Evolutionary conservation across 2,329 filamentous ascomycete species (phyloP), one percentile per base, ranked within the genome.

Genomic region (Hypomyces rosellus): DNA sequence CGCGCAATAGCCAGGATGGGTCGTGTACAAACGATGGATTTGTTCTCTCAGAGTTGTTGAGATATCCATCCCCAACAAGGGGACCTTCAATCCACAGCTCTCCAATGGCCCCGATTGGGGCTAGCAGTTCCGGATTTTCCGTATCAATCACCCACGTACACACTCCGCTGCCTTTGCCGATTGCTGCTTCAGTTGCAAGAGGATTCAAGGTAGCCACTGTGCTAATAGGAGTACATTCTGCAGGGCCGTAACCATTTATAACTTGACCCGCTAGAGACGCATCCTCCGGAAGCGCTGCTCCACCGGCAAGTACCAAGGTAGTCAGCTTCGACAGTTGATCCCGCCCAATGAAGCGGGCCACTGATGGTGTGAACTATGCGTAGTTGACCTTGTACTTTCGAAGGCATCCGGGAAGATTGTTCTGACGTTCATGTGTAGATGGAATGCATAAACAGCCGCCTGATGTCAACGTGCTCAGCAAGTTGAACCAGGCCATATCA

Each of bases 371-470:
- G 6, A 57, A 22, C 15, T 39, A 11, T 15, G 46, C 18, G 3
- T 33, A 34, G 20, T 48, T 54, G 16, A 44, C 49, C 36, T 45
- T 11, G 63, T 14, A 67, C 64, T 62, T 67, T 52, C 73, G 72
- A 30, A 72, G 70, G 12, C 67, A 66, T 4, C 65, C 66, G 18
- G 48, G 39, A 16, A 46, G 48, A 22, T 46, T 20, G 13, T 46
- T 46, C 43, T 38, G 20, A 34, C 37, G 40, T n/a, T 51, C 38
- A 12, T 33, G 14, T 18, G 51, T 44, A 2, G 54, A 56, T 8
- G 59, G 56, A 34, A 59, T 53, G 18, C 59, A 61, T 2, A 61
- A 39, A 25, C 55, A 57, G 5, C 42, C 59, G 33, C 59, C 59
- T 12, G 42, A 44, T 13, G 50, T 53, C 18, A 57, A 46, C 1